Base-by-base conservation (phyloP, 306 rosid species). In the Citrullus amarus region DNA sequence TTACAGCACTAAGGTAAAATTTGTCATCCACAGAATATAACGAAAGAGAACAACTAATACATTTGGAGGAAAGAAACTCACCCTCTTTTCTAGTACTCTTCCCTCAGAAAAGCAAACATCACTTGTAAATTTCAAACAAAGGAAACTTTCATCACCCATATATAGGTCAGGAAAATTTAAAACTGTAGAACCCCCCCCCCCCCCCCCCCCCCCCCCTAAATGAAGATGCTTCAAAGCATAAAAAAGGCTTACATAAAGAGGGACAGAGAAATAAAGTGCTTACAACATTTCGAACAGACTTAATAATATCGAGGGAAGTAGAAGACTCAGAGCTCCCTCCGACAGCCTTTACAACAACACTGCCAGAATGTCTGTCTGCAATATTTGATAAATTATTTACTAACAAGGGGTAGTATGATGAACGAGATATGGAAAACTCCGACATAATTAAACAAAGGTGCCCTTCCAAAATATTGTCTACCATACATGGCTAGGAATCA, bases 291-390 rank as follows among this genome's bases (percentile, higher is more conserved):
- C 88, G 89, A 83, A 88, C 89, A 68, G 97, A 86, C 84, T 95
- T 83, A 55, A 88, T 65, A 79, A 95, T 71, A 81, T 90, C 87
- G 56, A 90, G 82, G 55, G 95, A 87, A 69, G 84, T 86, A 41
- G 98, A 89, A 69, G 98, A 91, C 78, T 92, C 93, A 0, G 97
- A 83, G 84, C 88, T 85, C 41, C 86, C 95, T 78, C 90, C 88
- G 65, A 90, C 34, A 66, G 98, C 96, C 81, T 87, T 91, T 84
- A 86, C 93, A 83, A 82, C 75, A 62, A 86, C 84, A 75, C 85
- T 39, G 38, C 39, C 55, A 58, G 67, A 75, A 34, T 57, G 88
- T 76, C 84, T 85, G 66, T 80, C 97, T 95, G 90, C 32, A 77
- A 81, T 56, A 2, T 60, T 75, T 44, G 54, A 59, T 53, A 81